A percentile compares a stretch with the other conserved stretches of the same genome.
These are phyloP conservation scores for Boletus subcaerulescens DNA, from an alignment of 768 basidiomycete genomes.

Conservation along the genomic window DNA sequence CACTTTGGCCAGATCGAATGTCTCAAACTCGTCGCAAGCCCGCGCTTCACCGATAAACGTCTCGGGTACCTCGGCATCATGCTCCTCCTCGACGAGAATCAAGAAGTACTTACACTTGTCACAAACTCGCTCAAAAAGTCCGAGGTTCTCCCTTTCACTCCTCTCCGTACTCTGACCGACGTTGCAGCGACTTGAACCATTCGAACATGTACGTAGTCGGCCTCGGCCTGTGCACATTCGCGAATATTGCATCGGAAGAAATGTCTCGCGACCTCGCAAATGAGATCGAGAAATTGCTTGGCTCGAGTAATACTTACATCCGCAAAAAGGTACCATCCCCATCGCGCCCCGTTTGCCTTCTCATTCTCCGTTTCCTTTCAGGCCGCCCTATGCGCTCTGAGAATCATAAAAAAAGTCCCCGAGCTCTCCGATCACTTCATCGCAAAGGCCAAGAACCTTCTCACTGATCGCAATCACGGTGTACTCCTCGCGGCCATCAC, in stretches of 20 bases:
- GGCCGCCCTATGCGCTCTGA: constrained; percentile 93
- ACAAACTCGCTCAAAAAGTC: constrained; percentile 99
- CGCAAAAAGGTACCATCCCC: constrained; percentile 79
- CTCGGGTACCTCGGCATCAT: constrained; percentile 97
- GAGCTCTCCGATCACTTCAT: constrained; percentile 94
- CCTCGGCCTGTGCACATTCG: constrained; percentile 95
- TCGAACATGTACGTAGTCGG: constrained; percentile 99
- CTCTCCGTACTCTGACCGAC: constrained; percentile 8
- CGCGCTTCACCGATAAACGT: constrained; percentile 93
- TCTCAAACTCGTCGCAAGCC: constrained; percentile 90
- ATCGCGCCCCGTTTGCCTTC: neutral
- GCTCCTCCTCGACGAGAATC: constrained; percentile 95
- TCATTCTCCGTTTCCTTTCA: constrained; percentile 28
- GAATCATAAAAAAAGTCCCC: constrained; percentile 94
- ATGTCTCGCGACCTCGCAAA: constrained; percentile 98
- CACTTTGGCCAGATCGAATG: constrained; percentile 99
- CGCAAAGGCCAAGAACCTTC: constrained; percentile 80
- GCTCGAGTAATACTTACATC: constrained; percentile 97
- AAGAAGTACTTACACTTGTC: constrained; percentile 94
- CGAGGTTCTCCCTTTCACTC: neutral
- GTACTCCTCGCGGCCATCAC: constrained; percentile 94
- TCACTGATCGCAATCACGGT: constrained; percentile 96
- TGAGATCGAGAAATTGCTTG: constrained; percentile 95
- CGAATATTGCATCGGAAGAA: constrained; percentile 98
- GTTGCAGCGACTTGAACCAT: constrained; percentile 93